Evolutionary conservation across 2,329 filamentous ascomycete genomes (phyloP).

Genomic region (Ascochyta viciae-villosae): DNA sequence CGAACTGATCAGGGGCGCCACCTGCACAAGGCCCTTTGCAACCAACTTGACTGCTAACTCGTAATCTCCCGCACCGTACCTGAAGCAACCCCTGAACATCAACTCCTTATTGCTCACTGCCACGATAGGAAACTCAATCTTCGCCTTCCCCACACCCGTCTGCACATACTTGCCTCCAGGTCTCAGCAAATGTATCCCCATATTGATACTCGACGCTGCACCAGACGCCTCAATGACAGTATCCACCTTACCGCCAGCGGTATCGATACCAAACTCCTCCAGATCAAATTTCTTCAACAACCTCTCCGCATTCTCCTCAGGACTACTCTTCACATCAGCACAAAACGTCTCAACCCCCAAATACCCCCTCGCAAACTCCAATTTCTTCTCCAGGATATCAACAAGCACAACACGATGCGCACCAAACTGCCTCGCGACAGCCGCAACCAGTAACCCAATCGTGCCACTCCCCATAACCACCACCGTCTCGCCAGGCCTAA

Average conservation of each 20-base stretch:
- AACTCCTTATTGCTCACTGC: slow-evolving; percentile 86
- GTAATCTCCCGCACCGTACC: slow-evolving; percentile 44
- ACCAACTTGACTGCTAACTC: slow-evolving; percentile 39
- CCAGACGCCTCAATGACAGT: slow-evolving; percentile 91
- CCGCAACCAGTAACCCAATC: slow-evolving; percentile 84
- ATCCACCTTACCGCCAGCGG: slow-evolving; percentile 75
- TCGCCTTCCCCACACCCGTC: slow-evolving; percentile 89
- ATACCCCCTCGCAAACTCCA: slow-evolving; percentile 81
- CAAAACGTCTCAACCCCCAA: slow-evolving; percentile 77
- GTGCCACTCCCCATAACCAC: slow-evolving; percentile 90
- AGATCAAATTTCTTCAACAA: slow-evolving; percentile 66
- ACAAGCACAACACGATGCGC: slow-evolving; percentile 89
- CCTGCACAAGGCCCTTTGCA: slow-evolving; percentile 28
- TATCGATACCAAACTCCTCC: slow-evolving; percentile 59
- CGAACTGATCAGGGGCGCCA: slow-evolving; percentile 41
- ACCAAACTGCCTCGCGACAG: slow-evolving; percentile 70
- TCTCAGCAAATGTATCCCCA: slow-evolving; percentile 84
- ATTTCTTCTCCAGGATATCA: slow-evolving; percentile 83
- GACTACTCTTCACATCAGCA: slow-evolving; percentile 62
- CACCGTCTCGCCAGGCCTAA: slow-evolving; percentile 83
- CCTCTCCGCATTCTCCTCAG: slow-evolving; percentile 71
- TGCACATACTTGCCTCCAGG: slow-evolving; percentile 96
- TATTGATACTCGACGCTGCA: slow-evolving; percentile 83
- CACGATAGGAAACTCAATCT: slow-evolving; percentile 95
- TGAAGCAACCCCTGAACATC: slow-evolving; percentile 44